Percentiles rank a stretch among this genome's conserved stretches.
Evolutionary conservation across 441 rosid genomes (phyloP).

Genomic region (Mallotus japonicus): DNA sequence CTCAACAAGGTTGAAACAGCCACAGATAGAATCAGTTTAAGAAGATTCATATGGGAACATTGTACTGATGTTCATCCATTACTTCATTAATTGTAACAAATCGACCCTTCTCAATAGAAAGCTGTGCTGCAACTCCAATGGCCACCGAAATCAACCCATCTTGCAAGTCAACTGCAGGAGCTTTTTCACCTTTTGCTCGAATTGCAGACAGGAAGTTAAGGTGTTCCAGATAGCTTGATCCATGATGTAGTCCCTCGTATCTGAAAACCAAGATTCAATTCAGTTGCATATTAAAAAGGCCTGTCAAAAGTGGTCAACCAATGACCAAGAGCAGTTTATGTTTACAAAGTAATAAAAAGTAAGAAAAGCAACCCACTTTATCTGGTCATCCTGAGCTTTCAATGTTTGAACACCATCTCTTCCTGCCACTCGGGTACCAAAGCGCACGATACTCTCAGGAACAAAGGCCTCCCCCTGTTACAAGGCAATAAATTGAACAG

Average conservation of each 20-base stretch:
- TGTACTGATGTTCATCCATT: constrained; percentile 29
- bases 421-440: constrained; percentile 58
- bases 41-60: constrained; percentile 7
- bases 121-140: constrained; percentile 95
- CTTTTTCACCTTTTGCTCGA: constrained; percentile 44
- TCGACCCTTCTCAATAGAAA: constrained; percentile 70
- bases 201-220: constrained; percentile 66
- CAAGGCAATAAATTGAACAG: background rate
- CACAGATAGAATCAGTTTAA: background rate
- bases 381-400: constrained; percentile 67
- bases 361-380: constrained; percentile 48
- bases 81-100: constrained; percentile 68
- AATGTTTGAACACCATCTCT: constrained; percentile 59
- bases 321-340: background rate
- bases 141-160: constrained; percentile 95
- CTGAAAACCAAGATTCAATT: constrained; percentile 31
- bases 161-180: constrained; percentile 68
- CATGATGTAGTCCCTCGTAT: constrained; percentile 87
- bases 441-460: constrained; percentile 73
- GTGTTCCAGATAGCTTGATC: constrained; percentile 94
- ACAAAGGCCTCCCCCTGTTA: constrained; percentile 88
- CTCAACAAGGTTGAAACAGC: background rate
- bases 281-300: background rate
- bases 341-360: background rate
- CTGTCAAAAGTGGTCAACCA: no score